Percentiles rank a stretch among this genome's conserved stretches.
These are phyloP conservation scores for Beauveria caledonica DNA, from an alignment of 2,329 filamentous ascomycete genomes.

Conservation along the genomic window DNA sequence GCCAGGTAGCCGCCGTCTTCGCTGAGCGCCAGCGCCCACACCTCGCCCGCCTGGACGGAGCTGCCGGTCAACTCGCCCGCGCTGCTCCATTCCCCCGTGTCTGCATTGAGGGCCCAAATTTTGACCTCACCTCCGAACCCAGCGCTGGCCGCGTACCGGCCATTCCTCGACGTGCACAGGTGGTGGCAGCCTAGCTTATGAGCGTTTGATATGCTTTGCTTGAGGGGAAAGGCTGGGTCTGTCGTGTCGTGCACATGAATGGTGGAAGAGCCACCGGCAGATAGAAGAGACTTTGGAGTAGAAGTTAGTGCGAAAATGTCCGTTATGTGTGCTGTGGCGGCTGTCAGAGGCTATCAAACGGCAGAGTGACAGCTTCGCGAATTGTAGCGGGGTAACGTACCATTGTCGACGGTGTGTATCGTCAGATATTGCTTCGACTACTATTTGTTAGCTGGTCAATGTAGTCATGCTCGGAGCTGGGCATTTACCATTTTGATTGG, in stretches of 20 bases:
- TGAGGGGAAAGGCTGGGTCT: slow-evolving; percentile 63
- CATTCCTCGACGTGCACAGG: slow-evolving; percentile 61
- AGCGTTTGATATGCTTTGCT: slow-evolving; percentile 69
- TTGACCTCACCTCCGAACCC: slow-evolving; percentile 87
- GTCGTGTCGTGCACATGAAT: slow-evolving; percentile 73
- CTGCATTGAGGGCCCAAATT: slow-evolving; percentile 62
- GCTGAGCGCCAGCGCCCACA: slow-evolving; percentile 84
- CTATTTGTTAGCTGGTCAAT: not conserved
- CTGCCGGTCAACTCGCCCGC: slow-evolving; percentile 33
- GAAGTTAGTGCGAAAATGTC: slow-evolving; percentile 80
- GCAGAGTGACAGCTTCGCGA: slow-evolving; percentile 17
- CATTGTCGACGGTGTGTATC: slow-evolving; percentile 81
- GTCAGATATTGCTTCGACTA: slow-evolving; percentile 99
- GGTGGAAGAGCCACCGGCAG: slow-evolving; percentile 74
- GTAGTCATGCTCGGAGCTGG: not conserved
- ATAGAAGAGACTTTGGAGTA: slow-evolving; percentile 66
- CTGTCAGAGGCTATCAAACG: slow-evolving; percentile 15
- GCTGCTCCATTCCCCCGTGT: slow-evolving; percentile 44
- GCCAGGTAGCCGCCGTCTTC: slow-evolving; percentile 77
- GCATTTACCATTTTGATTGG: slow-evolving; percentile 4
- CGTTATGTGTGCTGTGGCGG: slow-evolving; percentile 60
- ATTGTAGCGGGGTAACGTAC: slow-evolving; percentile 36
- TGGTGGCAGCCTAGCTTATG: slow-evolving; percentile 92
- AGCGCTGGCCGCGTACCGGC: slow-evolving; percentile 66
- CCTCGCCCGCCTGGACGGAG: slow-evolving; percentile 55